Evolutionary conservation across 768 basidiomycete species (phyloP), one percentile per base, ranked within the genome.

Genomic region (Pleurotus sapidus): DNA sequence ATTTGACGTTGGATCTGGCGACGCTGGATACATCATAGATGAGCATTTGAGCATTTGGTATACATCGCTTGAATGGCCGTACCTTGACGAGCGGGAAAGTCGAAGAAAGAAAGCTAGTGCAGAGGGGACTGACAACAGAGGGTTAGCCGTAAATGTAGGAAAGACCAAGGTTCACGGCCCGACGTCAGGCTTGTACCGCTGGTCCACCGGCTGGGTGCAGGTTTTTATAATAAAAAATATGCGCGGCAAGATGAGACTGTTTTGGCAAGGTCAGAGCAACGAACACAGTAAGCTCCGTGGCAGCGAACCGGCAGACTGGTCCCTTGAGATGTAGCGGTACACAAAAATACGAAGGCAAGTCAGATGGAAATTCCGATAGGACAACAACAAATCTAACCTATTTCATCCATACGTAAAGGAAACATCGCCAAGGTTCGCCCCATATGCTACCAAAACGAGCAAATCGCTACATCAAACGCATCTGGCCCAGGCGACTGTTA

Each of bases 1-100:
- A 12, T 64, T 70, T 70, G 68, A 71, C 67, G 64, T 71, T 73
- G 64, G 67, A 72, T 70, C 69, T 70, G 65, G 48, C 55, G 60
- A 63, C 57, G 57, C 62, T 65, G 60, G 68, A 63, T 55, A 60
- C 64, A 66, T 69, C 64, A 70, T 66, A 70, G 67, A 68, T 69
- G 23, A 54, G 51, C 15, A n/a, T n/a, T 23, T 42, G 51, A 54
- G 51, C 38, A 34, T 34, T 34, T 54, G 39, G 17, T 5, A 42
- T 40, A 23, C 39, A 23, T 17, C 17, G 17, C 23, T 24, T 20
- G 17, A 15, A 24, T 20, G 46, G 8, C 46, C 37, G 51, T 54
- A 54, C 51, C 51, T 54, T 42, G 39, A 39, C 24, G 51, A 24
- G 23, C 15, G 51, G 42, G 15, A 40, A 46, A 40, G 43, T 27